Evolutionary conservation across 1,139 yeast species (phyloP).

Genomic region (Candida freyschussii): DNA sequence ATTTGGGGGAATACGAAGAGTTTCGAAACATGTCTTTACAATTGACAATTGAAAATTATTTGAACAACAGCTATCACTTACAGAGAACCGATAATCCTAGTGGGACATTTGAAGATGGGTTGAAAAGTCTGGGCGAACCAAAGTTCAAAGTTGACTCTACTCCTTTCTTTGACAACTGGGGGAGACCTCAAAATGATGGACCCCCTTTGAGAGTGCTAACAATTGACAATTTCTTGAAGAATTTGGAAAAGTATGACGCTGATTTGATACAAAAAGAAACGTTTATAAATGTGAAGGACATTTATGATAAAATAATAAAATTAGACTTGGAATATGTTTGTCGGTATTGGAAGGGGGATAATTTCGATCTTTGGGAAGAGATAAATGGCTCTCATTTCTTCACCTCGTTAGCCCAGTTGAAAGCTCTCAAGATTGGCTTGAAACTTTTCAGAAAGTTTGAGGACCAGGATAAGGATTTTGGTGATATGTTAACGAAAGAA

Average conservation of each 20-base stretch:
- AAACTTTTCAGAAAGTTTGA: conserved; percentile 38
- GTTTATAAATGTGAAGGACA: conserved; percentile 17
- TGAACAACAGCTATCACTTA: conserved; percentile 49
- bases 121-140: conserved; percentile 80
- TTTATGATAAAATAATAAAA: conserved; percentile 52
- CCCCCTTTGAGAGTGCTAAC: conserved; percentile 79
- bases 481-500: conserved; percentile 9
- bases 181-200: conserved; percentile 95
- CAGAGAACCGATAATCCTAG: conserved; percentile 68
- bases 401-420: conserved; percentile 68
- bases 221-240: conserved; percentile 49
- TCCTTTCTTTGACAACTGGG: conserved; percentile 69
- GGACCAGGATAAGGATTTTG: conserved; percentile 25
- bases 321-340: conserved; percentile 68
- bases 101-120: conserved; percentile 45
- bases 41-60: conserved; percentile 50
- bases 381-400: conserved; percentile 69
- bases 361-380: conserved; percentile 96
- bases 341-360: conserved; percentile 55
- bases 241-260: conserved; percentile 33
- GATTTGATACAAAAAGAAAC: conserved; percentile 20
- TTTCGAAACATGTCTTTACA: conserved; percentile 29
- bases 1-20: conserved; percentile 33
- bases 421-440: conserved; percentile 61
- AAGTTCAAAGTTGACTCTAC: conserved; percentile 66